phyloP scores from a whole-genome alignment of 805 yeast species.

The Metschnikowia amazonensis region DNA sequence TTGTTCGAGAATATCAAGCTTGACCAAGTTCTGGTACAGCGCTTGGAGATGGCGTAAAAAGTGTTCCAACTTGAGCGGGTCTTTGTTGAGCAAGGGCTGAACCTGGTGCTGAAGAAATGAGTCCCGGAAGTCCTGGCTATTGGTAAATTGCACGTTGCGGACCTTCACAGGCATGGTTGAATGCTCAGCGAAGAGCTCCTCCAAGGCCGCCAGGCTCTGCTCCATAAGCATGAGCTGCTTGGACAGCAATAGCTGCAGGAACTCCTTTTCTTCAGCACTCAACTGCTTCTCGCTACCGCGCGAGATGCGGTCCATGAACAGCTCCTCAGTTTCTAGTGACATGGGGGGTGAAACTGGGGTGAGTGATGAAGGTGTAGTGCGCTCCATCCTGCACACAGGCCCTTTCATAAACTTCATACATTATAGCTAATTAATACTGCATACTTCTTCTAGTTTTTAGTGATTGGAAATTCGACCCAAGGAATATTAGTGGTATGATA shows the following conservation, averaged over 20 bases:
- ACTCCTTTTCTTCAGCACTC: conserved; percentile 23
- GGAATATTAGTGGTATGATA: too few relatives aligned
- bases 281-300: conserved; percentile 10
- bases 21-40: conserved; percentile 41
- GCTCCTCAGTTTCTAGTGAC: conserved; percentile 30
- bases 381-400: too few relatives aligned
- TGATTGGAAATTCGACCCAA: too few relatives aligned
- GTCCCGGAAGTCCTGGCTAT: conserved; percentile 45
- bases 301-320: conserved; percentile 30
- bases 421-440: too few relatives aligned
- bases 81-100: conserved; percentile 38
- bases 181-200: conserved; percentile 31
- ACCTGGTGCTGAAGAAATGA: conserved; percentile 46
- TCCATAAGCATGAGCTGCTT: conserved; percentile 31
- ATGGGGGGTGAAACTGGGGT: conserved; percentile 12
- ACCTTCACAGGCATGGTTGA: conserved; percentile 41
- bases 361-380: too few relatives aligned
- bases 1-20: conserved; percentile 42
- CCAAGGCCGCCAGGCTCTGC: conserved; percentile 33
- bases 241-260: conserved; percentile 23
- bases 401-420: too few relatives aligned
- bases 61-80: conserved; percentile 38
- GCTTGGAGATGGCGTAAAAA: conserved; percentile 41
- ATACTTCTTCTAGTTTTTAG: too few relatives aligned
- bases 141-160: conserved; percentile 45